These are phyloP conservation scores for Gastrodia elata DNA, from an alignment of 106 monocot species.

Conservation along the genomic window DNA sequence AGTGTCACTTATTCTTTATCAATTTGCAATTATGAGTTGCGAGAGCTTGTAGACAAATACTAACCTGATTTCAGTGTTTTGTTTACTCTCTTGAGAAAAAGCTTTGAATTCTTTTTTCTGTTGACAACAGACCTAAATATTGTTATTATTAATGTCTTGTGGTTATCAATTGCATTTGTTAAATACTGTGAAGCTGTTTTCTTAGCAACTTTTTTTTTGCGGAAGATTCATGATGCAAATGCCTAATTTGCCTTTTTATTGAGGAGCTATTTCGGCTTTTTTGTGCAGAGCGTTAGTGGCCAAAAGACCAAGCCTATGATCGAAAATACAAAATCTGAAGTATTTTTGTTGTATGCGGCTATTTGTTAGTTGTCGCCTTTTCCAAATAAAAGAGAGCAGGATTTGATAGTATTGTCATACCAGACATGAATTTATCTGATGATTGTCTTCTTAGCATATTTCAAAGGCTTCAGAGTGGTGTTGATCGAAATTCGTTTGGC, in stretches of 20 bases:
- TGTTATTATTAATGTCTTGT: not conserved
- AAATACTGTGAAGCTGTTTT: not conserved
- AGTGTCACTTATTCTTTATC: not conserved
- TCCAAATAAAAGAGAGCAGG: not conserved
- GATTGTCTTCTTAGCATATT: slow-evolving; percentile 53
- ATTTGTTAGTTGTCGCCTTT: not conserved
- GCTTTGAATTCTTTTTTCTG: not conserved
- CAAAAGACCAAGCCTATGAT: no score
- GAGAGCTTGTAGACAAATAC: not conserved
- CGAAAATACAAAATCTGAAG: not conserved
- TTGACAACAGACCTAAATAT: not conserved
- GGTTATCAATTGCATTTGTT: not conserved
- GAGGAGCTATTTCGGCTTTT: not conserved
- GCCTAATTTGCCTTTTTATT: not conserved
- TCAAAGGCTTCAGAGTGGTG: slow-evolving; percentile 24
- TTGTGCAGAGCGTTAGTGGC: no score
- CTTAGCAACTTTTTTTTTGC: not conserved
- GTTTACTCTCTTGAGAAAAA: no score
- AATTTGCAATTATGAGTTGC: not conserved
- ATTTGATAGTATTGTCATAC: not conserved
- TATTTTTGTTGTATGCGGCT: not conserved
- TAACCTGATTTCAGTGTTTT: no score
- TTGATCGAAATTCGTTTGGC: slow-evolving; percentile 61
- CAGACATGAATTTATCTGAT: slow-evolving; percentile 21
- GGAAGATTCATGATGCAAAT: not conserved